Base-by-base conservation (phyloP, 2,329 filamentous ascomycete genomes). In the Apiospora pterosperma region DNA sequence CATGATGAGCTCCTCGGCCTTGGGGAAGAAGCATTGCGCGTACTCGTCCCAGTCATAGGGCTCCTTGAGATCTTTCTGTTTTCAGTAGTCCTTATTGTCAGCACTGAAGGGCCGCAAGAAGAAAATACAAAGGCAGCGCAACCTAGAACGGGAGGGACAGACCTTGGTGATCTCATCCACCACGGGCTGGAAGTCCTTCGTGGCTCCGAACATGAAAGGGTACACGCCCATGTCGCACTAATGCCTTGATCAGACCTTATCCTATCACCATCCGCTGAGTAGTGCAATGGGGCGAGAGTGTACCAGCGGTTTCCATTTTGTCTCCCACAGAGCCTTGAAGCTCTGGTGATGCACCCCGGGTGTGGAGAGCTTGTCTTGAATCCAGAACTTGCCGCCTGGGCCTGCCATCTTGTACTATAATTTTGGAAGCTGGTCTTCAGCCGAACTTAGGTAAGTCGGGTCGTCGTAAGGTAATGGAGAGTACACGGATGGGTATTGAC, bases 21-120 rank as follows among this genome's bases (percentile, higher is more conserved):
- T 72, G 2, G 71, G 71, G 62, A 77, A 74, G 69, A 77, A 77
- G 62, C 70, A 70, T 11, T 68, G 58, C n/a, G 75, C 75, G 65
- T 77, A 77, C 61, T 75, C 74, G 63, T 77, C 75, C 74, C 74
- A 76, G 60, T 76, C 64, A 41, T 76, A 77, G 0, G 73, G 71
- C 11, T 67, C 61, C 59, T 67, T 68, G 1, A 71, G 62, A 5
- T 67, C 68, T 64, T 71, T 70, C 12, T 67, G 21, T 12, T 55
- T 21, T 59, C 19, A 4, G 12, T 1, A 14, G 23, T 0, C 1
- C 0, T n/a, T 6, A 4, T 6, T 62, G 41, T 28, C 23, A 25
- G 23, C 21, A 36, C 25, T 2, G 19, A 7, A 3, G 4, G 41
- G 16, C 55, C 16, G 28, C 3, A 6, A 39, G 5, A 12, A 19